Evolutionary conservation across 768 basidiomycete species (phyloP).

Genomic region (Boletus coccyginus): DNA sequence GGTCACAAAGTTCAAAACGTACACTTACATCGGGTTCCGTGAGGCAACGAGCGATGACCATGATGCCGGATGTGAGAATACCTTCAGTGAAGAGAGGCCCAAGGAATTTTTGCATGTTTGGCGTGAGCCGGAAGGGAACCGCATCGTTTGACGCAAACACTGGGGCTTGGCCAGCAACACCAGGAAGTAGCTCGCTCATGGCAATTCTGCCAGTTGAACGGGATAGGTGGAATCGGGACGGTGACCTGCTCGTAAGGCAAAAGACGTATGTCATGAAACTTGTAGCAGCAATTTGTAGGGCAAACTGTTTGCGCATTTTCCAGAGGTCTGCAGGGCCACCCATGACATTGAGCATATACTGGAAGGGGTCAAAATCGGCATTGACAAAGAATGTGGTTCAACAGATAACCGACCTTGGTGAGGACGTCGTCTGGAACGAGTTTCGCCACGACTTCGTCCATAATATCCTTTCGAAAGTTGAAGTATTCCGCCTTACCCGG

Average conservation of each 20-base stretch:
- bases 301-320: constrained; percentile 97
- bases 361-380: not conserved
- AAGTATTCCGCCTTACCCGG: constrained; percentile 63
- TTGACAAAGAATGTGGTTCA: not conserved
- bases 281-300: constrained; percentile 80
- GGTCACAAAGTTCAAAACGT: not conserved
- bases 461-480: constrained; percentile 75
- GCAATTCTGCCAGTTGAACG: constrained; percentile 86
- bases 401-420: constrained; percentile 53
- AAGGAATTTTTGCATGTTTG: constrained; percentile 92
- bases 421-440: constrained; percentile 89
- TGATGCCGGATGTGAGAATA: constrained; percentile 77
- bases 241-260: constrained; percentile 78
- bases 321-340: constrained; percentile 80
- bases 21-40: constrained; percentile 83
- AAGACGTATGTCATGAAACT: constrained; percentile 93
- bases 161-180: constrained; percentile 48
- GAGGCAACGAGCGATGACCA: constrained; percentile 87
- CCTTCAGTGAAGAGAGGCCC: constrained; percentile 90
- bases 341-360: constrained; percentile 95
- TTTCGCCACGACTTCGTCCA: constrained; percentile 85
- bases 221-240: constrained; percentile 84
- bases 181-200: constrained; percentile 90
- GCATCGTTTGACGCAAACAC: constrained; percentile 78
- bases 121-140: constrained; percentile 96